Base-by-base conservation (phyloP, 176 grass and related monocot species). In the Oryza brachyantha region DNA sequence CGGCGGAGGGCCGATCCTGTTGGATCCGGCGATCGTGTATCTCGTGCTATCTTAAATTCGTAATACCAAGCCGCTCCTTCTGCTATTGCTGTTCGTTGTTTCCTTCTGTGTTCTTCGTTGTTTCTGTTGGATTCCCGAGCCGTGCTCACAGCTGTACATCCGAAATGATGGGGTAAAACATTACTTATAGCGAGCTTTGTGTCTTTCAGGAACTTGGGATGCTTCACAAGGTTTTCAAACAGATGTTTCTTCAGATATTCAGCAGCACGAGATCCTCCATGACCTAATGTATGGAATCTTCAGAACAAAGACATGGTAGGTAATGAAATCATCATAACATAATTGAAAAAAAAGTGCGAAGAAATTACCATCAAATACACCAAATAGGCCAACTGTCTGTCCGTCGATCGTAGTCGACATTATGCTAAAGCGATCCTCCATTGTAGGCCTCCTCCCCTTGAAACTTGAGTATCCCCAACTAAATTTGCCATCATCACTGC, bases 381-480 rank as follows among this genome's bases (percentile, higher is more conserved):
- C 94, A 84, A 97, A 88, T 29, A 94, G 69, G 74, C 78, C 86
- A 64, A 97, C 80, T 66, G 80, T 25, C 34, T 83, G 73, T 10
- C 70, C 89, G 31, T 90, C 25, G 35, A 94, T 77, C 39, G 84
- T 86, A 62, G 87, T 75, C 38, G 85, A 84, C 81, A 88, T 92
- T 52, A 90, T 74, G 26, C 92, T 92, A 82, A 86, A 94, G 43
- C 82, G 86, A 84, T 97, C 94, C 73, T 97, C 91, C 94, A 94
- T 97, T 70, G 75, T 83, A 82, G 87, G 38, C 67, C 89, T 89
- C 70, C 48, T 78, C 60, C 91, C 94, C 64, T 68, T 80, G 68
- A 85, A 94, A 70, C 89, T 97, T 31, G 90, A 87, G 72, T 90
- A 94, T 69, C 94, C 94, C 67, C 79, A 97, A 28, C 83, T 85